phyloP scores from a whole-genome alignment of 2,329 filamentous ascomycete genomes.

The Beauveria caledonica region DNA sequence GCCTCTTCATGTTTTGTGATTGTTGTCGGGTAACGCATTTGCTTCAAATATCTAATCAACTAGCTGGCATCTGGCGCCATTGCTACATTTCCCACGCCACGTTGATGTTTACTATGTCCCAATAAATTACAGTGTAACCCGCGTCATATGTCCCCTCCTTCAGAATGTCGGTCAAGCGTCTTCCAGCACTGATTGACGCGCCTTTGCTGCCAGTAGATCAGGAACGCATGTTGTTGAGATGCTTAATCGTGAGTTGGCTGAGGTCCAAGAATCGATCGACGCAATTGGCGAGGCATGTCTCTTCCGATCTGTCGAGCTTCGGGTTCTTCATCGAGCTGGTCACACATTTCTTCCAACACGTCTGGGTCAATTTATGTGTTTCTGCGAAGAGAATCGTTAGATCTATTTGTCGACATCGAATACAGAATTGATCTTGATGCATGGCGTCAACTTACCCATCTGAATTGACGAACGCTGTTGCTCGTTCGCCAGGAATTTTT shows the following conservation, averaged over 20 bases:
- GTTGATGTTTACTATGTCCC: background rate
- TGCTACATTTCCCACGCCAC: background rate
- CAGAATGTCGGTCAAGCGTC: background rate
- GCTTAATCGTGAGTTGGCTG: constrained; percentile 75
- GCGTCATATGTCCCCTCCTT: too few relatives aligned
- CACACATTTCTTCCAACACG: constrained; percentile 94
- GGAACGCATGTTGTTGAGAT: constrained; percentile 58
- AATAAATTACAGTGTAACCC: background rate
- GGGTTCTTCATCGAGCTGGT: constrained; percentile 62
- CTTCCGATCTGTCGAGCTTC: constrained; percentile 68
- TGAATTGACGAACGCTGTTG: constrained; percentile 69
- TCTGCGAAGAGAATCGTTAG: constrained; percentile 27
- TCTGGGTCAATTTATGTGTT: constrained; percentile 53
- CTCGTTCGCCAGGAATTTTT: constrained; percentile 78
- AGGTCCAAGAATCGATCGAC: constrained; percentile 91
- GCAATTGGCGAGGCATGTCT: constrained; percentile 82
- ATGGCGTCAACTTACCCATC: constrained; percentile 42
- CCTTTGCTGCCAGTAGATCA: background rate
- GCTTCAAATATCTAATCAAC: background rate
- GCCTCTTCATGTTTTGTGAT: background rate
- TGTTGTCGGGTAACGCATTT: background rate
- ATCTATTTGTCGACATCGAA: background rate
- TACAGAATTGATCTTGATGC: background rate
- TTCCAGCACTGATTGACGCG: background rate
- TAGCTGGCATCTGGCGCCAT: background rate